These are phyloP conservation scores for Castanospermum australe DNA, from an alignment of 306 rosid species.

Conservation along the genomic window DNA sequence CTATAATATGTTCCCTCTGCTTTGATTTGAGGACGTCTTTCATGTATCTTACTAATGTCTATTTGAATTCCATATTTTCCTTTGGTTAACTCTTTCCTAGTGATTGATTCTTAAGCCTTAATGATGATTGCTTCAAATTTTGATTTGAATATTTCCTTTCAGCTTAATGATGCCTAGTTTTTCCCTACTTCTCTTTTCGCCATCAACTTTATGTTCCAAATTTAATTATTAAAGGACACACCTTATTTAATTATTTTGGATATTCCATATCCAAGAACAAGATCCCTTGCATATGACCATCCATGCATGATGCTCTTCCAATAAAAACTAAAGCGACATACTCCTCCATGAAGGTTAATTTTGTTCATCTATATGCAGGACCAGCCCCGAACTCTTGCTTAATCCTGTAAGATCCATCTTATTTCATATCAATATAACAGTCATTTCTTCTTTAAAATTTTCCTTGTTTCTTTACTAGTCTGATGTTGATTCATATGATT, in stretches of 20 bases:
- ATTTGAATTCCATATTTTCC: not conserved
- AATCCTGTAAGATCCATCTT: constrained; percentile 71
- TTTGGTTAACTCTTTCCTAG: not conserved
- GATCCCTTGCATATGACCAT: not conserved
- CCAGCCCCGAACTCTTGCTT: constrained; percentile 84
- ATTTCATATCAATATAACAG: not conserved
- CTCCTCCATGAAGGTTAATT: not conserved
- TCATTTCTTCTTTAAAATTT: not conserved
- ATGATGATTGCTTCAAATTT: not conserved
- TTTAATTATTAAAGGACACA: not conserved
- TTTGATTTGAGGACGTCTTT: not conserved
- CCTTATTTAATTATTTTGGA: not conserved
- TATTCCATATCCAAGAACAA: not conserved
- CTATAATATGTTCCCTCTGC: not conserved
- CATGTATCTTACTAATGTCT: not conserved
- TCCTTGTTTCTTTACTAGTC: not conserved
- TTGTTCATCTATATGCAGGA: constrained; percentile 58
- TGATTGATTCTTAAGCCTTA: too few relatives aligned
- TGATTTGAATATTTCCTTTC: not conserved
- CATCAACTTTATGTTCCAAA: not conserved
- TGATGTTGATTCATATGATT: not conserved
- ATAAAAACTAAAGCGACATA: not conserved
- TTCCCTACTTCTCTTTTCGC: not conserved
- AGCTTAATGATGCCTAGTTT: not conserved
- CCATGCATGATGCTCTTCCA: not conserved